Base-by-base conservation (phyloP, 1,284 basidiomycete species). In the Peniophora sp. region DNA sequence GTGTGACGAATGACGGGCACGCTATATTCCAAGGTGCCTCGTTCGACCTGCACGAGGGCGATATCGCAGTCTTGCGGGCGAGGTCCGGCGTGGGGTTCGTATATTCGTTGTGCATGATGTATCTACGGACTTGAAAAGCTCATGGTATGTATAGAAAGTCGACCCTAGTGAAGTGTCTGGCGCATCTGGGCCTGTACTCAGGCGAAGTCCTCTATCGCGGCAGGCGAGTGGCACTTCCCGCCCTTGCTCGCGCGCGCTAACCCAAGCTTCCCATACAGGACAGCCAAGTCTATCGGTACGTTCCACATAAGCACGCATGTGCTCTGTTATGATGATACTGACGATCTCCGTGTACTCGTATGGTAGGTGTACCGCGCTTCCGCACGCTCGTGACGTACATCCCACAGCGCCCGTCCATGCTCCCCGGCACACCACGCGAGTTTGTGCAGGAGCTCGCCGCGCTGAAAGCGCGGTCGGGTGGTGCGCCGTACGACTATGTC, bases 341-440 rank as follows among this genome's bases (percentile, higher is more conserved):
- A 47, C 47, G 24, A 24, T 47, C 24, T 50, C 46, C 44, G 37
- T 46, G 6, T 24, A 36, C 12, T 5, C 6, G 32, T 59, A 88
- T 5, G 27, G 32, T 59, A 88, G 89, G 87, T 12, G 77, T 92
- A 35, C 87, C 91, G 3, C 65, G 64, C 23, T 94, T 81, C 67
- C 80, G 92, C 49, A 89, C 85, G 0, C 77, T 75, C 52, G 82
- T 93, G 2, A 76, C 84, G 56, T 94, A 94, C 62, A 82, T 93
- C 41, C 91, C 91, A 0, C 92, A 94, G 65, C 74, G 92, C 18
- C 85, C 91, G 0, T 87, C 89, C 0, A 70, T 93, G 14, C 77
- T 93, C n/a, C 80, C 89, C 0, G 85, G 85, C 3, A 85, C 86
- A 3, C 91, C 91, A 1, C 72, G 76, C 32, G 81, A 87, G 52